Evolutionary conservation across 2,329 filamentous ascomycete genomes (phyloP), one percentile per base, ranked within the genome.

Genomic region (Truncatella angustata): DNA sequence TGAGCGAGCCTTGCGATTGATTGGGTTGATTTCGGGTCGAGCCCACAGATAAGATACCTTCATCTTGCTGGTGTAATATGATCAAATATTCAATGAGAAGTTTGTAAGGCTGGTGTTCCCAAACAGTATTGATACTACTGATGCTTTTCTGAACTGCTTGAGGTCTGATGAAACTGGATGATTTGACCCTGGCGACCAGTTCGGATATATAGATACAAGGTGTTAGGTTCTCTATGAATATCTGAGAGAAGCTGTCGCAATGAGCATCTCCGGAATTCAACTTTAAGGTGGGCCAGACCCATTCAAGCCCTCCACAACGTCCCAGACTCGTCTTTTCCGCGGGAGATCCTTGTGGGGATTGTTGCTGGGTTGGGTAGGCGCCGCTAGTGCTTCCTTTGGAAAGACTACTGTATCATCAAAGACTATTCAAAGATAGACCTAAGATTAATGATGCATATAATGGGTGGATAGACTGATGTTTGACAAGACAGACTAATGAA

Each of bases 1-100:
- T 0, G 88, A 88, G 54, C 81, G 84, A 50, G 91, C 91, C 69
- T 96, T 96, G 53, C 81, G 79, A 73, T 87, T 96, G 73, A 91
- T 81, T 9, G 91, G 90, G 68, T 96, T 95, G 72, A 95, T 73
- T 66, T 88, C 82, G 36, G 91, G 90, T 28, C 82, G 77, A 58
- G 62, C 67, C 70, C 74, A 82, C 7, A 76, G 68, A 57, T 71
- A 64, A 6, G 68, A 65, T 28, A 72, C 37, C 58, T 66, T 68
- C 66, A 72, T 68, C 23, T 52, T 57, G 54, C 23, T 32, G 28
- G 28, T 32, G n/a, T n/a, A n/a, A n/a, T n/a, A n/a, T n/a, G n/a
- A n/a, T n/a, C n/a, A n/a, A n/a, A n/a, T n/a, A n/a, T n/a, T n/a
- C n/a, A n/a, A n/a, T n/a, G n/a, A n/a, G n/a, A n/a, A n/a, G n/a